Evolutionary conservation across 2,329 filamentous ascomycete genomes (phyloP).

Genomic region (Xylaria digitata): DNA sequence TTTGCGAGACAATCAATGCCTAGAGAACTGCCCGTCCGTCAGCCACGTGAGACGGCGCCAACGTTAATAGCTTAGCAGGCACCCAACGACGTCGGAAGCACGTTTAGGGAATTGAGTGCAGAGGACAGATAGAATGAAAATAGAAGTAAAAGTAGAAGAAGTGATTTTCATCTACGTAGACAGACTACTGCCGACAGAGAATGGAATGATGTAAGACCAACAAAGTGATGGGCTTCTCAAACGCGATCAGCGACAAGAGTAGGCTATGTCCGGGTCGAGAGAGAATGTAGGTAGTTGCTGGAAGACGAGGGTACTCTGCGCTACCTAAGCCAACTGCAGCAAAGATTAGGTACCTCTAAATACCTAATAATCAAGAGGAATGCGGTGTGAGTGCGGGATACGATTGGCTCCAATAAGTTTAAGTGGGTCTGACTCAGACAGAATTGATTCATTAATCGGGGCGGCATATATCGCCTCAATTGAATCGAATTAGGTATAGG

Average conservation of each 20-base stretch:
- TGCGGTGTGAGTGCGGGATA: slow-evolving; percentile 4
- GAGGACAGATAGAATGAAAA: slow-evolving; percentile 2
- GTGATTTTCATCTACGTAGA: slow-evolving; percentile 11
- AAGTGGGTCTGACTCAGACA: not conserved
- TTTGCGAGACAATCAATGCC: slow-evolving; percentile 30
- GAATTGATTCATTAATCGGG: slow-evolving; percentile 22
- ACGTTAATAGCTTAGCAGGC: slow-evolving; percentile 6
- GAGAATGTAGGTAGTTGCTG: not conserved
- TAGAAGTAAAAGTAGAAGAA: slow-evolving; percentile 12
- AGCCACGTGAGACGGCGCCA: slow-evolving; percentile 38
- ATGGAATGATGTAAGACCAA: slow-evolving; percentile 38
- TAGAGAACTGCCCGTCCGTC: slow-evolving; percentile 25
- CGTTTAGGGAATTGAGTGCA: not conserved
- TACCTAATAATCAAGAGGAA: not conserved
- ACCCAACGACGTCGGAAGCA: slow-evolving; percentile 10
- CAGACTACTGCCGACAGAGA: slow-evolving; percentile 16
- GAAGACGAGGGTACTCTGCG: too few species aligned
- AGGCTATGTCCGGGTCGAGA: slow-evolving; percentile 2
- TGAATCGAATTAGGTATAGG: not conserved
- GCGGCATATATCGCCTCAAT: not conserved
- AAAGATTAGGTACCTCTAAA: not conserved
- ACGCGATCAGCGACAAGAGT: slow-evolving; percentile 25
- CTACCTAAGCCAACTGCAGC: not conserved
- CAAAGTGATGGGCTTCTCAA: slow-evolving; percentile 20
- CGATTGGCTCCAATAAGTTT: slow-evolving; percentile 6